Percentiles rank a stretch among this genome's conserved stretches.
These are phyloP conservation scores for Stachybotrys elegans DNA, from an alignment of 2,329 filamentous ascomycete genomes.

Conservation along the genomic window DNA sequence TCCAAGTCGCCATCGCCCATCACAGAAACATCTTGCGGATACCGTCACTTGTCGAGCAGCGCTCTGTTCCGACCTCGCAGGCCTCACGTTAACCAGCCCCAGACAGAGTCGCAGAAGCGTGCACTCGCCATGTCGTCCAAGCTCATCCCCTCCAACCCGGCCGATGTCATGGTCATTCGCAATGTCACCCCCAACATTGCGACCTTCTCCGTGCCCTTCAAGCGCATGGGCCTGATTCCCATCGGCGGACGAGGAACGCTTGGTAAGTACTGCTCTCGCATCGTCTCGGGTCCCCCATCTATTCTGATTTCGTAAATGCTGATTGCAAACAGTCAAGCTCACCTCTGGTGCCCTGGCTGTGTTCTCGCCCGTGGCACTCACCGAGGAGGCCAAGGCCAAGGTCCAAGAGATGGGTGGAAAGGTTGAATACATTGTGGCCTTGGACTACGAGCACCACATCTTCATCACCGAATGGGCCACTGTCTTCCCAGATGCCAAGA, in stretches of 20 bases:
- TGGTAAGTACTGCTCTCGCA: slow-evolving; percentile 43
- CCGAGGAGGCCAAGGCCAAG: slow-evolving; percentile 63
- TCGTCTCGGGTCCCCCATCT: no score
- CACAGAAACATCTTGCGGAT: no score
- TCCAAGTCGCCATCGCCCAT: no score
- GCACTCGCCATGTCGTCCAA: slow-evolving; percentile 58
- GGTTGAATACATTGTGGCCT: slow-evolving; percentile 79
- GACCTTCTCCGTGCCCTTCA: slow-evolving; percentile 79
- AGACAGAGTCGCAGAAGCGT: no score
- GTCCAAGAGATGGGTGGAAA: slow-evolving; percentile 60
- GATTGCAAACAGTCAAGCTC: slow-evolving; percentile 59
- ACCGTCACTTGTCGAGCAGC: no score
- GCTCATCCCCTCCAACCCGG: slow-evolving; percentile 66
- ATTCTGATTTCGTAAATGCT: no score
- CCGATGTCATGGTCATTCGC: slow-evolving; percentile 85
- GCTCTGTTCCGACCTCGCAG: no score
- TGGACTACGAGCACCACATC: slow-evolving; percentile 92
- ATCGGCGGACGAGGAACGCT: slow-evolving; percentile 85
- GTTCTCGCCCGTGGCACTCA: slow-evolving; percentile 88
- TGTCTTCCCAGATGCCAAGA: slow-evolving; percentile 70
- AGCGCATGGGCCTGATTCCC: slow-evolving; percentile 71
- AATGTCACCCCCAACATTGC: slow-evolving; percentile 73
- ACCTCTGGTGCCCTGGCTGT: slow-evolving; percentile 73
- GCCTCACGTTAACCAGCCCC: no score
- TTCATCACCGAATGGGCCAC: slow-evolving; percentile 81